These are phyloP conservation scores for Pseudogymnoascus sp. DNA, from an alignment of 2,329 filamentous ascomycete genomes.

Conservation along the genomic window DNA sequence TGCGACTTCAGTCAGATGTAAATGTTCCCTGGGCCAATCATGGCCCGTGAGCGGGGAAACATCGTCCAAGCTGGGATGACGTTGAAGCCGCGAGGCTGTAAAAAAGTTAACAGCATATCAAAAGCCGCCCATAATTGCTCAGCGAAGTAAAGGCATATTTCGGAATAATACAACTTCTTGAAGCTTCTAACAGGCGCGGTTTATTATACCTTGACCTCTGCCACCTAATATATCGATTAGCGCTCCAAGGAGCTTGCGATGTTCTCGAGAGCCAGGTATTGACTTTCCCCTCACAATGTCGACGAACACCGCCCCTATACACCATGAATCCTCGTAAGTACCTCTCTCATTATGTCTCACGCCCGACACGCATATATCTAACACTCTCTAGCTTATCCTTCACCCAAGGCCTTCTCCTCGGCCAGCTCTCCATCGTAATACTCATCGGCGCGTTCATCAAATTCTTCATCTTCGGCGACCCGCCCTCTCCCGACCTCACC, in stretches of 20 bases:
- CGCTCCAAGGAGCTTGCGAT: not conserved
- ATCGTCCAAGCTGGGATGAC: not conserved
- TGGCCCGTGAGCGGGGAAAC: not conserved
- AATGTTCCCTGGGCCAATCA: not conserved
- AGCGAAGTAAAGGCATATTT: not conserved
- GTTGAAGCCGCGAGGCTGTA: constrained; percentile 2
- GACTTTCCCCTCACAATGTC: not conserved
- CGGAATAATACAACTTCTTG: not conserved
- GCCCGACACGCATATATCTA: not conserved
- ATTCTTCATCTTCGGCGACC: constrained; percentile 98
- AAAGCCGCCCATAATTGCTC: not conserved
- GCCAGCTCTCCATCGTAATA: constrained; percentile 85
- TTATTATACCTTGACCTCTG: not conserved
- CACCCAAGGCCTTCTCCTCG: constrained; percentile 85
- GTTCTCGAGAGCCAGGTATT: not conserved
- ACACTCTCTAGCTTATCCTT: constrained; percentile 62
- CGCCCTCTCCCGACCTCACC: constrained; percentile 72
- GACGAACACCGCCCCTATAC: constrained; percentile 3
- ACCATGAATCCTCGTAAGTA: constrained; percentile 33
- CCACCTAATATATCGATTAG: not conserved
- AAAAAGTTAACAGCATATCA: not conserved
- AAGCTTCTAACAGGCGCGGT: not conserved
- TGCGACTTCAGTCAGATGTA: not conserved
- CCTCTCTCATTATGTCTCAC: constrained; percentile 6
- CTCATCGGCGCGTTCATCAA: constrained; percentile 94